Evolutionary conservation across 2,329 filamentous ascomycete genomes (phyloP).

Genomic region (Cercospora beticola): DNA sequence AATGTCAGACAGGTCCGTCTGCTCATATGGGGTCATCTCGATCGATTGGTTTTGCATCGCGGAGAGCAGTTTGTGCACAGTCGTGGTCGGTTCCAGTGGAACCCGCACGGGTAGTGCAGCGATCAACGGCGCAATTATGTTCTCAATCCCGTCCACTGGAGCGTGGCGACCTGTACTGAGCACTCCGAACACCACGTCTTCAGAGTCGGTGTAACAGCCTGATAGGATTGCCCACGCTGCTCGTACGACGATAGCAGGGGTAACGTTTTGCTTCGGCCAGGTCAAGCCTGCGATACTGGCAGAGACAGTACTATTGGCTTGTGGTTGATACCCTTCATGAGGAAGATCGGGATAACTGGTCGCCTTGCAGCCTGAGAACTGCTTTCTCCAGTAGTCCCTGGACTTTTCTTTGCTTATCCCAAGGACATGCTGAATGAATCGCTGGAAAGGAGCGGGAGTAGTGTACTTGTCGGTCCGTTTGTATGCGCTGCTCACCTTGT

Average conservation of each 20-base stretch:
- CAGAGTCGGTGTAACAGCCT: slow-evolving; percentile 4
- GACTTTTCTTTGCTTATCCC: not conserved
- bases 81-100: not conserved
- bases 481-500: slow-evolving; percentile 27
- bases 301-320: slow-evolving; percentile 32
- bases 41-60: slow-evolving; percentile 13
- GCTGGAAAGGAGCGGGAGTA: slow-evolving; percentile 1
- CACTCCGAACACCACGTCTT: slow-evolving; percentile 20
- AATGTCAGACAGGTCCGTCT: slow-evolving; percentile 13
- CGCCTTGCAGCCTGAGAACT: slow-evolving; percentile 33
- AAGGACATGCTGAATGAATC: not conserved
- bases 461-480: too few species aligned
- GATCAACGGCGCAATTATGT: slow-evolving; percentile 21
- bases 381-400: slow-evolving; percentile 33
- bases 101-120: slow-evolving; percentile 17
- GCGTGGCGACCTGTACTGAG: slow-evolving; percentile 29
- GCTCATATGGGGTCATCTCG: slow-evolving; percentile 21
- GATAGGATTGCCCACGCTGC: slow-evolving; percentile 18
- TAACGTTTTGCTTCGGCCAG: slow-evolving; percentile 19
- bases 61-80: slow-evolving; percentile 7
- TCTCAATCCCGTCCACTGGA: slow-evolving; percentile 8
- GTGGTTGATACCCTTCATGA: slow-evolving; percentile 26
- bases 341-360: slow-evolving; percentile 39
- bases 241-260: slow-evolving; percentile 9
- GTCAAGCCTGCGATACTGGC: slow-evolving; percentile 22